Conservation (phyloP, 2,329 filamentous ascomycete genomes). For the Alternaria brassicicola region DNA sequence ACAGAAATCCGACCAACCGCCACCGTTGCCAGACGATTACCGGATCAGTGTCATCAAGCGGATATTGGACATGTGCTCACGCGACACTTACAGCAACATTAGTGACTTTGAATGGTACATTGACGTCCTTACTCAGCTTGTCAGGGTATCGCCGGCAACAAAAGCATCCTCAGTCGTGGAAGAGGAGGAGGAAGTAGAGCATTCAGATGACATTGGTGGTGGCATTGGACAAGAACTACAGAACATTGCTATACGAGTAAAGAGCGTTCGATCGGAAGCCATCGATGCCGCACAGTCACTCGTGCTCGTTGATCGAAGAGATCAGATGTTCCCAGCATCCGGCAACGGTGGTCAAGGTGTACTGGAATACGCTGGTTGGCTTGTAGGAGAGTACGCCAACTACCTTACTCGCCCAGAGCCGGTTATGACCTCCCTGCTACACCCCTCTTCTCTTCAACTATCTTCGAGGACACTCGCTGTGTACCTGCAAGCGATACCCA, state of each 20-base stretch:
- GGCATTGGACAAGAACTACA: conserved; percentile 83
- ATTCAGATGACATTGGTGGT: conserved; percentile 61
- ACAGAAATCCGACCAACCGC: conserved; percentile 55
- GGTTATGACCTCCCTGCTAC: conserved; percentile 74
- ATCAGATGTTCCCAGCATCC: conserved; percentile 61
- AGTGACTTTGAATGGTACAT: conserved; percentile 98
- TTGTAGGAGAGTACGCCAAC: conserved; percentile 86
- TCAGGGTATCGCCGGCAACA: conserved; percentile 68
- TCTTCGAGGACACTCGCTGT: conserved; percentile 73
- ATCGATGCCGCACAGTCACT: conserved; percentile 80
- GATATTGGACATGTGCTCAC: conserved; percentile 87
- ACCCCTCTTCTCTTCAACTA: conserved; percentile 64
- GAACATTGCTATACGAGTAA: conserved; percentile 90
- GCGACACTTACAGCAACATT: conserved; percentile 84
- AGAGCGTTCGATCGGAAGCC: conserved; percentile 78
- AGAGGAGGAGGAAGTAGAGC: conserved; percentile 36
- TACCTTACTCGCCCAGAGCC: conserved; percentile 73
- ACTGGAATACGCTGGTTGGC: conserved; percentile 79
- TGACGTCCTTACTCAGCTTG: conserved; percentile 82
- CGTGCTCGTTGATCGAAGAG: conserved; percentile 67
- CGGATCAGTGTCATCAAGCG: conserved; percentile 79
- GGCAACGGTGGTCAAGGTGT: conserved; percentile 64
- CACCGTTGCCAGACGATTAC: conserved; percentile 84
- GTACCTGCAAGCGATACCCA: conserved; percentile 82
- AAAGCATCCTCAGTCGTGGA: conserved; percentile 32